Evolutionary conservation across 164 flowering plant species (phyloP).

Genomic region (Nymphaea colorata): DNA sequence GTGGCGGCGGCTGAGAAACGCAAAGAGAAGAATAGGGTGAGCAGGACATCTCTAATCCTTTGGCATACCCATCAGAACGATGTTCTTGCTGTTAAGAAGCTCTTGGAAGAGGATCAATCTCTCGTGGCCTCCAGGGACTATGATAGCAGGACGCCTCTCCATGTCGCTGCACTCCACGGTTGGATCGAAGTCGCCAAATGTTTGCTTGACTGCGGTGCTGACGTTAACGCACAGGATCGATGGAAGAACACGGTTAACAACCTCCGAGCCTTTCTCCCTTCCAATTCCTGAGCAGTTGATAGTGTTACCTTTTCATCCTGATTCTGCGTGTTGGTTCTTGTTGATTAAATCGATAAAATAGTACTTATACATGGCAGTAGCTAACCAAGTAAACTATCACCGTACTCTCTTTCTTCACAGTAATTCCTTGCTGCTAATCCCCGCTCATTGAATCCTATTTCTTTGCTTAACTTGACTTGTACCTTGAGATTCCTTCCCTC

Average conservation of each 20-base stretch:
- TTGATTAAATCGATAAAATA: neutral
- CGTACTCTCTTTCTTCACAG: too few species aligned
- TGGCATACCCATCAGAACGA: constrained; percentile 99
- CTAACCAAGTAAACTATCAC: too few species aligned
- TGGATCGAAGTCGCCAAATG: constrained; percentile 90
- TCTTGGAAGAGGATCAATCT: constrained; percentile 73
- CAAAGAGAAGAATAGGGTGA: constrained; percentile 84
- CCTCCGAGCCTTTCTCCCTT: neutral
- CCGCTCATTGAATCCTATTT: too few species aligned
- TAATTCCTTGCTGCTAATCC: too few species aligned
- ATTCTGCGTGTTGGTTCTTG: neutral
- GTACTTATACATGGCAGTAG: too few species aligned
- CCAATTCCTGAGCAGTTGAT: too few species aligned
- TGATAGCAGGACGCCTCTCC: constrained; percentile 84
- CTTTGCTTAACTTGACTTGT: too few species aligned
- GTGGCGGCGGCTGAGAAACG: constrained; percentile 29
- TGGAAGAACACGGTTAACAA: constrained; percentile 82
- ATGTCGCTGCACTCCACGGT: constrained; percentile 93
- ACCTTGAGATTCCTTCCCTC: too few species aligned
- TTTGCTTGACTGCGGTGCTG: constrained; percentile 71
- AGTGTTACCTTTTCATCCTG: neutral
- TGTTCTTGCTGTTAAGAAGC: constrained; percentile 61
- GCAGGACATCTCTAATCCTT: constrained; percentile 72
- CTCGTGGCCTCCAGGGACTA: constrained; percentile 86
- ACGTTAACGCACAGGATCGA: constrained; percentile 96